Evolutionary conservation across 257 asterid species (phyloP).

Genomic region (Primulina huaijiensis): DNA sequence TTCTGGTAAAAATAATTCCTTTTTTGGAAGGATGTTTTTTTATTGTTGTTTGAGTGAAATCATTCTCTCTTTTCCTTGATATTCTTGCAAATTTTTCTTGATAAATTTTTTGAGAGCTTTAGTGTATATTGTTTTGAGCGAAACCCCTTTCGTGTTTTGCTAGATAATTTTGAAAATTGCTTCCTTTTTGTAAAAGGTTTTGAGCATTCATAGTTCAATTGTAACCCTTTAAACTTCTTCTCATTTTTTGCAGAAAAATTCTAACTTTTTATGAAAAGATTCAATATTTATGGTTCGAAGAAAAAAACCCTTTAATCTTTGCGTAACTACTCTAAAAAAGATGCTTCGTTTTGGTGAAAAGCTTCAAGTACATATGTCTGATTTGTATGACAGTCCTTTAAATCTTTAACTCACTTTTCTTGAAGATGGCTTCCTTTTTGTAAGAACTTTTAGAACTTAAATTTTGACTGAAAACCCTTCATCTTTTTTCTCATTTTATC

Average conservation of each 20-base stretch:
- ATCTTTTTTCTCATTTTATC: neutral
- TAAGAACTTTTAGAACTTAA: neutral
- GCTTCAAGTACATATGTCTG: neutral
- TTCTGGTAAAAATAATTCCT: neutral
- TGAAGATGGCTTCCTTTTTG: neutral
- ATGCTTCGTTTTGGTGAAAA: neutral
- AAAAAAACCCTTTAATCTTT: no score
- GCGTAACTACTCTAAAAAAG: neutral
- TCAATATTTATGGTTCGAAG: neutral
- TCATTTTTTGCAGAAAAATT: no score
- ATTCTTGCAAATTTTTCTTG: neutral
- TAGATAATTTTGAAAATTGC: no score
- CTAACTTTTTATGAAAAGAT: neutral
- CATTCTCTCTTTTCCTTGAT: neutral
- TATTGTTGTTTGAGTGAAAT: neutral
- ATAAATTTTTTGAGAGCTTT: neutral
- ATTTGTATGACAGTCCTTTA: neutral
- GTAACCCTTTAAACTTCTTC: neutral
- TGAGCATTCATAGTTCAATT: neutral
- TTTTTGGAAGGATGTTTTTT: neutral
- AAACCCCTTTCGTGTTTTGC: neutral
- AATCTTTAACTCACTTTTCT: neutral
- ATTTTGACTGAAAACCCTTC: neutral
- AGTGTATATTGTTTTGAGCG: neutral
- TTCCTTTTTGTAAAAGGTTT: neutral